Evolutionary conservation across 305 asterid species (phyloP).

Genomic region (Fraxinus albicans): DNA sequence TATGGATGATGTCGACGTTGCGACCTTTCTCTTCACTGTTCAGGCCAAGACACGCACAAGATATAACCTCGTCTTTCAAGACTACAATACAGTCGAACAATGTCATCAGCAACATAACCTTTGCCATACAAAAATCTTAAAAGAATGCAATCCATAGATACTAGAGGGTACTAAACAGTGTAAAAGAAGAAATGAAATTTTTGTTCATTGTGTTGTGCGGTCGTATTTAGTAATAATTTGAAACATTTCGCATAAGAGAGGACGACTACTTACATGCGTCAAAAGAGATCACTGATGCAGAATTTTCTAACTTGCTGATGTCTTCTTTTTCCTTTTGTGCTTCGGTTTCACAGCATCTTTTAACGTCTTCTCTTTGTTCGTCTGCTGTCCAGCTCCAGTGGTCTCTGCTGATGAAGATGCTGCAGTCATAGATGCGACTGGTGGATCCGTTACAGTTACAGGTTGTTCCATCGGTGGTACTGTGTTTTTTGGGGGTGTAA

Average conservation of each 20-base stretch:
- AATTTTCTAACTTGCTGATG: conserved; percentile 31
- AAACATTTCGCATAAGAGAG: neutral
- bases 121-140: neutral
- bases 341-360: conserved; percentile 92
- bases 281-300: neutral
- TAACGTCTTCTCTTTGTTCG: conserved; percentile 52
- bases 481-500: conserved; percentile 27
- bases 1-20: neutral
- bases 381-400: conserved; percentile 28
- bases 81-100: neutral
- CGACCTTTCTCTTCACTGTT: neutral
- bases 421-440: conserved; percentile 30
- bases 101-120: neutral
- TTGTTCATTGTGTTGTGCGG: neutral
- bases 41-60: neutral
- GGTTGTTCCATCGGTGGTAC: conserved; percentile 24
- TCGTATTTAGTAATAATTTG: neutral
- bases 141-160: neutral
- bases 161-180: neutral
- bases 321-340: conserved; percentile 70
- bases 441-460: conserved; percentile 22
- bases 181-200: neutral
- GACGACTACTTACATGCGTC: conserved; percentile 8
- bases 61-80: neutral
- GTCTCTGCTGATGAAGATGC: conserved; percentile 31